These are phyloP conservation scores for Fusarium albosuccineum DNA, from an alignment of 2,329 filamentous ascomycete species.

Conservation along the genomic window DNA sequence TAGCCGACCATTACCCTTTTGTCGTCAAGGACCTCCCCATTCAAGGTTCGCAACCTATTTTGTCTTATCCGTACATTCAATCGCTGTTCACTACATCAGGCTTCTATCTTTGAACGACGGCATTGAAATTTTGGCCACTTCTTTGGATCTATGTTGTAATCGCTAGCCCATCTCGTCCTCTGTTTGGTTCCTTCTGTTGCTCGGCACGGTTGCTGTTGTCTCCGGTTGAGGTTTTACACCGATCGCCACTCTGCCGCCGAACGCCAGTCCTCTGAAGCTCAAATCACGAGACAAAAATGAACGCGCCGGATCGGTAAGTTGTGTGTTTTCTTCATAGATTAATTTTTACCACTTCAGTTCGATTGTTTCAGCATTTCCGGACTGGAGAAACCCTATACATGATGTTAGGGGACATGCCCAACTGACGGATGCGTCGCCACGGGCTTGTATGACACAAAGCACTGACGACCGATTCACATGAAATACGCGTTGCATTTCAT, in stretches of 20 bases:
- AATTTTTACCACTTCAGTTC: background rate
- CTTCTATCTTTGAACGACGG: constrained; percentile 6
- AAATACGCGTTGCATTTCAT: background rate
- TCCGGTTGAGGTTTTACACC: constrained; percentile 17
- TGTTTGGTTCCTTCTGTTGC: background rate
- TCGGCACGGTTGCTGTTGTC: constrained; percentile 6
- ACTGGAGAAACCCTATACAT: too few relatives aligned
- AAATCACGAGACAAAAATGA: constrained; percentile 56
- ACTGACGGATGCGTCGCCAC: background rate
- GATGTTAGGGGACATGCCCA: too few relatives aligned
- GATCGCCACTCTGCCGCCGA: constrained; percentile 40
- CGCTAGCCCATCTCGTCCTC: background rate
- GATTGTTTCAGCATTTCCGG: background rate
- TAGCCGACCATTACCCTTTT: constrained; percentile 50
- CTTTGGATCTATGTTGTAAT: background rate
- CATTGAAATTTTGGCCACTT: constrained; percentile 12
- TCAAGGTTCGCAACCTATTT: constrained; percentile 21
- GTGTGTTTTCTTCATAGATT: background rate
- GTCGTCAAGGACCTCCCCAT: constrained; percentile 19
- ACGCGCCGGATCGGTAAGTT: constrained; percentile 68
- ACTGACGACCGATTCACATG: too few relatives aligned
- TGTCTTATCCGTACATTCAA: constrained; percentile 21
- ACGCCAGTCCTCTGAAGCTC: constrained; percentile 16
- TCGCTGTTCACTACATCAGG: constrained; percentile 29
- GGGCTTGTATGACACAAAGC: too few relatives aligned